Evolutionary conservation across 441 rosid species (phyloP), one percentile per base, ranked within the genome.

Genomic region (Mallotus repandus): DNA sequence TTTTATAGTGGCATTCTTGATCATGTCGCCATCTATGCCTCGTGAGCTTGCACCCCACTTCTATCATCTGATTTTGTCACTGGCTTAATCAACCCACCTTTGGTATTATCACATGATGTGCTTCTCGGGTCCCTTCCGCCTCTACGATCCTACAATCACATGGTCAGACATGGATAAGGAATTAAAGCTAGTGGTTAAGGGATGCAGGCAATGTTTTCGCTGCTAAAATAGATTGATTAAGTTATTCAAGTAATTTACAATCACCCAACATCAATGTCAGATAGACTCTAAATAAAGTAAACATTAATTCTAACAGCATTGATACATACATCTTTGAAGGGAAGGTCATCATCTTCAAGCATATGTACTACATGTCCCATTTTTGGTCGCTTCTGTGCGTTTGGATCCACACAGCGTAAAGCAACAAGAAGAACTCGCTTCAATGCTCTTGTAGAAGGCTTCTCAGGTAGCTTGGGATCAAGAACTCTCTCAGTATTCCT

Each of bases 351-450:
- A 45, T 96, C 90, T 82, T 94, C 98, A 32, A 94, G 97, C 98
- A 92, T 89, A 80, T 94, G 98, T 76, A 94, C 86, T 21, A 94
- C 86, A 80, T 94, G 97, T 55, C 98, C 97, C 98, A 92, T 91
- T 80, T 91, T 94, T 2, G 96, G 99, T 74, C 99, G 80, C 81
- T 92, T 94, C 72, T 89, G 91, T 74, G 96, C 88, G 81, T 86
- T 89, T 32, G 97, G 96, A 75, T 94, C 99, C 48, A 94, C 97
- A 66, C 99, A 94, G 56, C 96, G 89, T 35, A 94, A 79, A 64
- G 98, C 97, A 43, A 94, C 97, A 77, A 94, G 81, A 73, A 94
- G 91, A 29, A 88, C 85, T 71, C 94, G 86, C 75, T 92, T 94
- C 79, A 94, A 70, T 38, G 97, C 86, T 84, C 93, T 90, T 13